Conservation (phyloP, 176 grass and related monocot genomes). For the Tillandsia fasciculata region DNA sequence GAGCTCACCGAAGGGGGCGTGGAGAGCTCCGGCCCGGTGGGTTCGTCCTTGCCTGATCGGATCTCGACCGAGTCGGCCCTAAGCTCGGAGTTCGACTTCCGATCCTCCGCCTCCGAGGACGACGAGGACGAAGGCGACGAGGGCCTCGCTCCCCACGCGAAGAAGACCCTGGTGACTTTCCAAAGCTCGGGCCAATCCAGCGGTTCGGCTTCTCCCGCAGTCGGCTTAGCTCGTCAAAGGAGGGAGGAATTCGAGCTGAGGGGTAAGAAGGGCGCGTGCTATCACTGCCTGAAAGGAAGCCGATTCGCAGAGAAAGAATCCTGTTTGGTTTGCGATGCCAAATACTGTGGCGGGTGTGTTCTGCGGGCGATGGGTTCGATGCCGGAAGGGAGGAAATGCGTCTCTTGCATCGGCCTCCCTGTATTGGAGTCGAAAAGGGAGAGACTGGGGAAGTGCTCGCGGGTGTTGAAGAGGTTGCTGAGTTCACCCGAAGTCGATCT, state of each 20-base stretch:
- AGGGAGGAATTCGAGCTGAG: conserved; percentile 10
- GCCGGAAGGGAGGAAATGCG: conserved; percentile 82
- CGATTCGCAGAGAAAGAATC: conserved; percentile 65
- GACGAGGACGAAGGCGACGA: conserved; percentile 10
- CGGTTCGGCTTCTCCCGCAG: conserved; percentile 25
- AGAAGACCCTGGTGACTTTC: conserved; percentile 5
- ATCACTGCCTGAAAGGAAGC: conserved; percentile 52
- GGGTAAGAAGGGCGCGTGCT: conserved; percentile 43
- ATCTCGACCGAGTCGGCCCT: conserved; percentile 24
- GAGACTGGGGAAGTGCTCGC: conserved; percentile 49
- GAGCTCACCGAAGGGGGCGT: conserved; percentile 36
- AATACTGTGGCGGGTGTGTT: conserved; percentile 60
- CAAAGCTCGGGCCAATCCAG: conserved; percentile 25
- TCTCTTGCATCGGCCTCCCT: conserved; percentile 57
- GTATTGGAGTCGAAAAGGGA: conserved; percentile 53
- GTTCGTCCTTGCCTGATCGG: conserved; percentile 32
- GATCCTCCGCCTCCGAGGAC: conserved; percentile 34
- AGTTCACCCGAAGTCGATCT: conserved; percentile 62
- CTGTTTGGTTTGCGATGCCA: conserved; percentile 69
- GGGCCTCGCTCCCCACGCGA: conserved; percentile 9
- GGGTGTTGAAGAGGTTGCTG: conserved; percentile 59
- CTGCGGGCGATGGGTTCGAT: conserved; percentile 92
- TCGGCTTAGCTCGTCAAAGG: background rate
- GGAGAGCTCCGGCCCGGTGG: conserved; percentile 15
- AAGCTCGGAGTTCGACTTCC: conserved; percentile 31